These are phyloP conservation scores for Digitaria exilis DNA, from an alignment of 202 grass and related monocot genomes.

Conservation along the genomic window DNA sequence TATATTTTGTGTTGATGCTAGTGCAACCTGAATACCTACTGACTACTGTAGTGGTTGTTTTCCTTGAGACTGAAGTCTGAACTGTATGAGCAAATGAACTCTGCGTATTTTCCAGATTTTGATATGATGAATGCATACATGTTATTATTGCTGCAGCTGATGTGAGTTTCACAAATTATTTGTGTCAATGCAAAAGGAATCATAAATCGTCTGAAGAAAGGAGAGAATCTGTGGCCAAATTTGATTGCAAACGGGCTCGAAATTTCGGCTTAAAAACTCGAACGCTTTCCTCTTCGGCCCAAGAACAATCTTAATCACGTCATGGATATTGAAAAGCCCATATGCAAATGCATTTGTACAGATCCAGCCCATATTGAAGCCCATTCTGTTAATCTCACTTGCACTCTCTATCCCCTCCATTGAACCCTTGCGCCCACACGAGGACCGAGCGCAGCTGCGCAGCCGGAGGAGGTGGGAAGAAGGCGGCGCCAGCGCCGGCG, in stretches of 20 bases:
- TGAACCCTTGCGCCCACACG: slow-evolving; percentile 21
- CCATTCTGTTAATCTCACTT: background rate
- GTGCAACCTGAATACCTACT: background rate
- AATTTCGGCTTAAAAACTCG: background rate
- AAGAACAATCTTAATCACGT: background rate
- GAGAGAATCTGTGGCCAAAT: background rate
- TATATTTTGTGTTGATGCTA: background rate
- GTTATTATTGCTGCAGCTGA: background rate
- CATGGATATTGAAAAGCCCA: background rate
- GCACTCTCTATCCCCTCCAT: background rate
- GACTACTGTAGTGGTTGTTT: background rate
- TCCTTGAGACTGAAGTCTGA: no score
- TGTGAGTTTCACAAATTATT: background rate
- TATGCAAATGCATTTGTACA: background rate
- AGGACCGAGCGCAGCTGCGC: background rate
- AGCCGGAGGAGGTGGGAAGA: slow-evolving; percentile 16
- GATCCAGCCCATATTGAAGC: background rate
- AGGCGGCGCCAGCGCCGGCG: background rate
- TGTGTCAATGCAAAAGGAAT: background rate
- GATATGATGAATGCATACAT: background rate
- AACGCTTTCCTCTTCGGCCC: background rate
- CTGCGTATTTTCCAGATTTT: background rate
- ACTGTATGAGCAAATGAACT: background rate
- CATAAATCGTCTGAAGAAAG: background rate
- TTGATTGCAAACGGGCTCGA: background rate